A percentile compares a stretch with the other conserved stretches of the same genome.
Evolutionary conservation across 345 rosid species (phyloP).

Genomic region (Carallia pectinifolia): DNA sequence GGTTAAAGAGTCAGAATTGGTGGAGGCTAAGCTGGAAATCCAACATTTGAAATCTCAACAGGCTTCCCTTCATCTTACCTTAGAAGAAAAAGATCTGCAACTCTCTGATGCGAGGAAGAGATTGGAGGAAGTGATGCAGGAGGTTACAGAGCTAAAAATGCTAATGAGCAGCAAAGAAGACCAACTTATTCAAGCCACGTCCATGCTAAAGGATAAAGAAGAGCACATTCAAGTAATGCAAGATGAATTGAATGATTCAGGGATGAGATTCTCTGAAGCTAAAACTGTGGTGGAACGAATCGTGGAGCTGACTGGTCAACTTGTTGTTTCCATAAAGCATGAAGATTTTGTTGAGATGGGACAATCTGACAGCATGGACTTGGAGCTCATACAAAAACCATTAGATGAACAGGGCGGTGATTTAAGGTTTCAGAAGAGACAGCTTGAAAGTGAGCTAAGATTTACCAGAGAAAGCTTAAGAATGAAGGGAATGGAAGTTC

Average conservation of each 20-base stretch:
- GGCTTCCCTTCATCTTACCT: conserved; percentile 57
- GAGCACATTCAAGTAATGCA: conserved; percentile 49
- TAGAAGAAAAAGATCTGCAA: conserved; percentile 66
- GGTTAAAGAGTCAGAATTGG: conserved; percentile 62
- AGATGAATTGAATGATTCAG: conserved; percentile 51
- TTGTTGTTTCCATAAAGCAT: conserved; percentile 45
- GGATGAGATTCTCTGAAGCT: conserved; percentile 58
- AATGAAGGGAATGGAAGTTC: conserved; percentile 65
- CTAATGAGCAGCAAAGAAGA: conserved; percentile 56
- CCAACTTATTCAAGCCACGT: conserved; percentile 54
- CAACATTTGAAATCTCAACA: conserved; percentile 69
- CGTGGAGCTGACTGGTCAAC: conserved; percentile 54
- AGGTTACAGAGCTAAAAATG: conserved; percentile 56
- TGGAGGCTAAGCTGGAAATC: conserved; percentile 81
- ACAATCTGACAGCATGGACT: conserved; percentile 17
- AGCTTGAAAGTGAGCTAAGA: conserved; percentile 60
- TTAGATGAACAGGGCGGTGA: conserved; percentile 30
- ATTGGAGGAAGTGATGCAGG: conserved; percentile 57
- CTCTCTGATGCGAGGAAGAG: conserved; percentile 48
- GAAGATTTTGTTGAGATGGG: conserved; percentile 25
- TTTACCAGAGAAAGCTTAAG: conserved; percentile 55
- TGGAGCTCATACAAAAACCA: conserved; percentile 33
- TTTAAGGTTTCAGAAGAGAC: conserved; percentile 48
- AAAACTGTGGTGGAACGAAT: conserved; percentile 61
- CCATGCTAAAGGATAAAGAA: conserved; percentile 68